Percentiles rank a stretch among this genome's conserved stretches.
phyloP scores from a whole-genome alignment of 495 filamentous ascomycete genomes.

The Hyaloscypha bicolor region DNA sequence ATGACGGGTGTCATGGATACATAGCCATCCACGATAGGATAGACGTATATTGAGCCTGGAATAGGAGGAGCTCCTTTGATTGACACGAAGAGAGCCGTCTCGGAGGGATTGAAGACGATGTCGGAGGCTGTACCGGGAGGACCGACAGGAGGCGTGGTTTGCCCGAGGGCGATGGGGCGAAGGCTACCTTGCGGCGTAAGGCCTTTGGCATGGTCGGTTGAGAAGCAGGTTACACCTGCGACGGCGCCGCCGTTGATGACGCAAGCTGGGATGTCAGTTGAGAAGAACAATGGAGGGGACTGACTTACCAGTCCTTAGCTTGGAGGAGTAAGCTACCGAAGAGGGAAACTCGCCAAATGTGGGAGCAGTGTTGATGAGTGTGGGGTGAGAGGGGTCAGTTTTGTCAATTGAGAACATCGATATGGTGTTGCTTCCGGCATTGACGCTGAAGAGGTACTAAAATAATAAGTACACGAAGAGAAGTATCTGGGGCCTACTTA shows the following conservation, averaged over 20 bases:
- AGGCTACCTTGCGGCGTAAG: constrained; percentile 27
- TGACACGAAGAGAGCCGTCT: constrained; percentile 33
- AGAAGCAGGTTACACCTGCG: constrained; percentile 35
- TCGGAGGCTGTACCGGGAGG: constrained; percentile 31
- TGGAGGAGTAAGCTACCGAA: constrained; percentile 36
- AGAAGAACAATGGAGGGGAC: neutral
- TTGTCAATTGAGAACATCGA: constrained; percentile 35
- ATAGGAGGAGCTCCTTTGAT: constrained; percentile 32
- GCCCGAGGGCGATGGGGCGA: constrained; percentile 30
- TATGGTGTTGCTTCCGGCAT: constrained; percentile 38
- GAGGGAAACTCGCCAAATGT: constrained; percentile 36
- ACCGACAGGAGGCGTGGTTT: constrained; percentile 32
- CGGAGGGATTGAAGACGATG: constrained; percentile 37
- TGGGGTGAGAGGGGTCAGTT: constrained; percentile 32
- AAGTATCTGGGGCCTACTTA: constrained; percentile 9
- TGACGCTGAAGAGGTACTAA: constrained; percentile 37
- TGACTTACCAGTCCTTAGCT: constrained; percentile 24
- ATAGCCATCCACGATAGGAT: constrained; percentile 22
- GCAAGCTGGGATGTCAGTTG: constrained; percentile 31
- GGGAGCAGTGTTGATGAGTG: constrained; percentile 30
- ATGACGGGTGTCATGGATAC: constrained; percentile 25
- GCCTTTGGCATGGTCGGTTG: constrained; percentile 25
- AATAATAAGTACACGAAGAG: neutral
- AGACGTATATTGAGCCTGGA: constrained; percentile 34
- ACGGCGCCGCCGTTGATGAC: constrained; percentile 33